Conservation (phyloP, 805 yeast species). For the Barnettozyma vustinii region DNA sequence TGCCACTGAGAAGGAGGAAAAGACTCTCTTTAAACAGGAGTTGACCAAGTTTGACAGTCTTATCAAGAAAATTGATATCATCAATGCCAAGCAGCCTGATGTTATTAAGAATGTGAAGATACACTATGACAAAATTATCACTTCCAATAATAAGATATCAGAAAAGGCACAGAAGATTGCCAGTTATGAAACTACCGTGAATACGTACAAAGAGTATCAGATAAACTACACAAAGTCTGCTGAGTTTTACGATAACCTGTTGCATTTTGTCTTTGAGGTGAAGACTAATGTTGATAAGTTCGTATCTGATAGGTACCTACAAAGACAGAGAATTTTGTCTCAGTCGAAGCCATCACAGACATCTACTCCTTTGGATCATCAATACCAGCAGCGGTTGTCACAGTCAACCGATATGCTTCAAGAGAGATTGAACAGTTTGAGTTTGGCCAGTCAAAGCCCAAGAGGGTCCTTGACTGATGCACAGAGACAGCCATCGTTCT, state of each 20-base stretch:
- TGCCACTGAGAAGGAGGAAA: slow-evolving; percentile 47
- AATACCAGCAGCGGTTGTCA: neutral
- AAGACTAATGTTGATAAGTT: slow-evolving; percentile 20
- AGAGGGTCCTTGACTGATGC: slow-evolving; percentile 13
- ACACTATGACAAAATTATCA: slow-evolving; percentile 41
- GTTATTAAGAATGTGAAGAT: slow-evolving; percentile 42
- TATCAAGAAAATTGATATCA: slow-evolving; percentile 58
- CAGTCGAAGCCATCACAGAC: slow-evolving; percentile 8
- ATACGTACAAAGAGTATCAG: slow-evolving; percentile 51
- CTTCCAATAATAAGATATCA: slow-evolving; percentile 37
- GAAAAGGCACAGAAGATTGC: slow-evolving; percentile 36
- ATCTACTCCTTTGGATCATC: slow-evolving; percentile 1
- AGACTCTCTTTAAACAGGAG: slow-evolving; percentile 61
- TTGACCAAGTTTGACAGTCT: slow-evolving; percentile 70
- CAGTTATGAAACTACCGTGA: slow-evolving; percentile 43
- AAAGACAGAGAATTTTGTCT: slow-evolving; percentile 17
- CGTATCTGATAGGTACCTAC: slow-evolving; percentile 21
- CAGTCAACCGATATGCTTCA: slow-evolving; percentile 7
- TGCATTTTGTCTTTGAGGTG: slow-evolving; percentile 22
- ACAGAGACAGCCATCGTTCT: slow-evolving; percentile 13
- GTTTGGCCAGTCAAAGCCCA: slow-evolving; percentile 16
- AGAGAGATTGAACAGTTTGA: slow-evolving; percentile 19
- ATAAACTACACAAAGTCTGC: slow-evolving; percentile 58
- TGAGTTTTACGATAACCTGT: slow-evolving; percentile 51
- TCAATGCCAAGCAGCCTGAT: slow-evolving; percentile 59